Percentiles rank a stretch among this genome's conserved stretches.
These are phyloP conservation scores for Mucor indicus DNA, from an alignment of 371 early-diverging fungal genomes.

Conservation along the genomic window DNA sequence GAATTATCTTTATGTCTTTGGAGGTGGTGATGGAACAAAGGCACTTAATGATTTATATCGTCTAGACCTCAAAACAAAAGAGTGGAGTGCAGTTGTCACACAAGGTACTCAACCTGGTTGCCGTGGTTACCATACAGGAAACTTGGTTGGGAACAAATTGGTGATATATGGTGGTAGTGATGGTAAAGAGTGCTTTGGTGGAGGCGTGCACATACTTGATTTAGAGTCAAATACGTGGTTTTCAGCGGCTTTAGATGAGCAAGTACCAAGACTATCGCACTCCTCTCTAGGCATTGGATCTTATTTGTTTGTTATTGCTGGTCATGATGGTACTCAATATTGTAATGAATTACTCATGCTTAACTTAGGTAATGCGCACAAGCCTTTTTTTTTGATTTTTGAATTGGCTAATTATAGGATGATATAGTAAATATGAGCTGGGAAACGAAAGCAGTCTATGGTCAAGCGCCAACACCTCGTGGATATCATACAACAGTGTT, in stretches of 20 bases:
- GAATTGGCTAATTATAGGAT: background rate
- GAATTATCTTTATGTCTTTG: conserved; percentile 73
- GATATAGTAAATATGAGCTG: conserved; percentile 71
- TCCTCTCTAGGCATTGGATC: conserved; percentile 80
- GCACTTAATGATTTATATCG: conserved; percentile 59
- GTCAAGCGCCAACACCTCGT: conserved; percentile 65
- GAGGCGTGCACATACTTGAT: conserved; percentile 77
- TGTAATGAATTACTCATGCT: conserved; percentile 74
- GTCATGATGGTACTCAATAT: conserved; percentile 83
- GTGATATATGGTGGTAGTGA: conserved; percentile 88
- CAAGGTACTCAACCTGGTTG: conserved; percentile 62
- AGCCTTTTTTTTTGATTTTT: too few relatives aligned
- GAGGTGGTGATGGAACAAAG: conserved; percentile 83
- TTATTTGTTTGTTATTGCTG: conserved; percentile 83
- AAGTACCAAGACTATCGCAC: conserved; percentile 75
- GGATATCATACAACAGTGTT: conserved; percentile 86
- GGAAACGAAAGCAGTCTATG: conserved; percentile 75
- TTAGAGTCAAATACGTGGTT: conserved; percentile 56
- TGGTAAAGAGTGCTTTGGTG: conserved; percentile 85
- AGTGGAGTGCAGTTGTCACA: conserved; percentile 56
- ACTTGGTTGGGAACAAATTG: conserved; percentile 73
- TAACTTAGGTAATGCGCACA: conserved; percentile 60
- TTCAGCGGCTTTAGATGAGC: conserved; percentile 49
- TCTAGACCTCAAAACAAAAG: conserved; percentile 23
- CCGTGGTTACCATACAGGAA: conserved; percentile 87